Conservation (phyloP, 2,329 filamentous ascomycete genomes). For the Verticillium isaacii region DNA sequence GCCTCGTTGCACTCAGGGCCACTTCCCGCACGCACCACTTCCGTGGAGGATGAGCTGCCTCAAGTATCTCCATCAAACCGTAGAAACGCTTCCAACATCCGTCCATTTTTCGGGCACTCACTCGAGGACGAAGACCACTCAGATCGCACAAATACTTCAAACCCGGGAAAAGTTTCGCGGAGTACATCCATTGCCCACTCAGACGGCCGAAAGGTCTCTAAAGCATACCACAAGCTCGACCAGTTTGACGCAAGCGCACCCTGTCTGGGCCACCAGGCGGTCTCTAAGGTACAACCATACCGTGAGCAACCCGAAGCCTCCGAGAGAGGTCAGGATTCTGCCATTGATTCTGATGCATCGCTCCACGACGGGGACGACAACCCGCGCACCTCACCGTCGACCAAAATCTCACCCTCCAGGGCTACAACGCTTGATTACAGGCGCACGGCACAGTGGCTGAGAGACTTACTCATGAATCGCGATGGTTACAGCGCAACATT, state of each 20-base stretch:
- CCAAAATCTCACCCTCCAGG: constrained; percentile 17
- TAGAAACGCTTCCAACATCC: constrained; percentile 5
- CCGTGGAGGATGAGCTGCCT: no score
- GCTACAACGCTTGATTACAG: constrained; percentile 25
- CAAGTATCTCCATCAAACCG: no score
- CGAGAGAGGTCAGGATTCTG: background rate
- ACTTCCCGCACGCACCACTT: no score
- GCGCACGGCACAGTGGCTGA: constrained; percentile 28
- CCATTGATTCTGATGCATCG: constrained; percentile 5
- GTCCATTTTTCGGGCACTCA: background rate
- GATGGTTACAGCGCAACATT: constrained; percentile 19
- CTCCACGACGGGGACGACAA: background rate
- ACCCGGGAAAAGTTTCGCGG: background rate
- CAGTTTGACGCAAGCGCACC: background rate
- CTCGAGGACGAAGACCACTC: background rate
- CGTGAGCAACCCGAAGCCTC: background rate
- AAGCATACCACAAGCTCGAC: background rate
- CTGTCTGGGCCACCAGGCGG: constrained; percentile 3
- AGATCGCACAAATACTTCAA: background rate
- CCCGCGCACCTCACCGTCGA: constrained; percentile 2
- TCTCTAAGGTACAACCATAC: constrained; percentile 7
- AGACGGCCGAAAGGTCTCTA: background rate
- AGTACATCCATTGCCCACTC: background rate
- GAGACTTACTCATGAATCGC: constrained; percentile 21
- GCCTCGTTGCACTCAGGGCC: no score